These are phyloP conservation scores for Alternaria incomplexa DNA, from an alignment of 2,329 filamentous ascomycete genomes.

Conservation along the genomic window DNA sequence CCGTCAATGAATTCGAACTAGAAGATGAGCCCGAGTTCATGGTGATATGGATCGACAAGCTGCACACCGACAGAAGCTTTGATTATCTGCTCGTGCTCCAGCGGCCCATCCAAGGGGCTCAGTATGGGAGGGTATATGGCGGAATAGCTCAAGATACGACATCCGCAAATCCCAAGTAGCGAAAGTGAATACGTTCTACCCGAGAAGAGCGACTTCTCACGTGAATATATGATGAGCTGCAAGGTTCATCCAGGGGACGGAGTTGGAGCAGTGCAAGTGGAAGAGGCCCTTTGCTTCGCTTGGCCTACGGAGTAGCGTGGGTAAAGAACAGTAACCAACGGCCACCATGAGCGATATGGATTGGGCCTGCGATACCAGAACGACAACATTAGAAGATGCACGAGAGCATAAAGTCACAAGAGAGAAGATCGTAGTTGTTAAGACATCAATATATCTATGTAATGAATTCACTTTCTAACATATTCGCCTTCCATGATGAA, in stretches of 20 bases:
- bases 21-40: too few relatives aligned
- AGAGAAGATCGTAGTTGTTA: neutral
- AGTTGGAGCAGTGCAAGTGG: neutral
- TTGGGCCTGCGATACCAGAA: neutral
- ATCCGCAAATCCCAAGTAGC: too few relatives aligned
- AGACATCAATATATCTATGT: conserved; percentile 40
- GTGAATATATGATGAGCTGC: neutral
- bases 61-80: too few relatives aligned
- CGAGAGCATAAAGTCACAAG: neutral
- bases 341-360: neutral
- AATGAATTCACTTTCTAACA: conserved; percentile 49
- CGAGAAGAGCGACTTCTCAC: neutral
- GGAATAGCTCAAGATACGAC: too few relatives aligned
- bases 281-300: neutral
- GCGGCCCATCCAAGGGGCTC: too few relatives aligned
- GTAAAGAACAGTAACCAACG: neutral
- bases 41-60: too few relatives aligned
- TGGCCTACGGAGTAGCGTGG: neutral
- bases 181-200: neutral
- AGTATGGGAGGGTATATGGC: too few relatives aligned
- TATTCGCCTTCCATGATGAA: conserved; percentile 41
- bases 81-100: too few relatives aligned
- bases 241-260: neutral
- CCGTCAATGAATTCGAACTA: too few relatives aligned
- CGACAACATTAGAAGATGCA: neutral